phyloP scores from a whole-genome alignment of 352 stramenopile genomes.

The Phytopythium mirpurense region DNA sequence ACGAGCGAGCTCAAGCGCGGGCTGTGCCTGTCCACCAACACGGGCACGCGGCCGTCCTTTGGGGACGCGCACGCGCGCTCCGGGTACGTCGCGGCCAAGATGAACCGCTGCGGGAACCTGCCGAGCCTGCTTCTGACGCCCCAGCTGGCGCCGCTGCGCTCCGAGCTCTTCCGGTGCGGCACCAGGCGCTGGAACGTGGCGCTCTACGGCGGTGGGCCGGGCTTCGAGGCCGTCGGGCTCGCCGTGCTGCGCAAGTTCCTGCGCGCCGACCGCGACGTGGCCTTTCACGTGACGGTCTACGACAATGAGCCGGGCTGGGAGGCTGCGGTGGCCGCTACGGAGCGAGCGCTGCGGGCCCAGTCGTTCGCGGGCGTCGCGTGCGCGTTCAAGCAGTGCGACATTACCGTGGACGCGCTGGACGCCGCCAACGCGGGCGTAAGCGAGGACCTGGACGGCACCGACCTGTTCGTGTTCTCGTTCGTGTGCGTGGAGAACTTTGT shows the following conservation, averaged over 20 bases:
- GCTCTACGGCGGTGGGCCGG: constrained; percentile 57
- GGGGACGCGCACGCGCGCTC: constrained; percentile 46
- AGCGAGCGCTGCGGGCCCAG: constrained; percentile 22
- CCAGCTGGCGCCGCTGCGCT: constrained; percentile 44
- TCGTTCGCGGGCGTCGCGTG: constrained; percentile 18
- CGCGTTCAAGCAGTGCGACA: constrained; percentile 52
- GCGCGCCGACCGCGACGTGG: constrained; percentile 27
- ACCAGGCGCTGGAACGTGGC: constrained; percentile 31
- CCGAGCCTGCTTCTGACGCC: constrained; percentile 48
- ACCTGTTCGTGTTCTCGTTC: constrained; percentile 65
- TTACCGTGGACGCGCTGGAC: constrained; percentile 36
- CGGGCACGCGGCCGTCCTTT: constrained; percentile 55
- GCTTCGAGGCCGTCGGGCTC: constrained; percentile 49
- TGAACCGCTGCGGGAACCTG: constrained; percentile 69
- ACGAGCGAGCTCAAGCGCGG: constrained; percentile 52
- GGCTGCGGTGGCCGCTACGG: constrained; percentile 27
- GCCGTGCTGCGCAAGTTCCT: constrained; percentile 53
- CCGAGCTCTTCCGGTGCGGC: constrained; percentile 33
- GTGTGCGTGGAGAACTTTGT: constrained; percentile 71
- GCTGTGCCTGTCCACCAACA: constrained; percentile 62
- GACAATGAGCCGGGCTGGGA: constrained; percentile 69
- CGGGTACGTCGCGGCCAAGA: constrained; percentile 62
- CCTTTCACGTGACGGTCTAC: constrained; percentile 53
- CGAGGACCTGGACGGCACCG: constrained; percentile 19
- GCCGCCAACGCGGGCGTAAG: constrained; percentile 31